Percentiles rank a stretch among this genome's conserved stretches.
Evolutionary conservation across 352 stramenopile genomes (phyloP).

Genomic region (Phytophthora vignae): DNA sequence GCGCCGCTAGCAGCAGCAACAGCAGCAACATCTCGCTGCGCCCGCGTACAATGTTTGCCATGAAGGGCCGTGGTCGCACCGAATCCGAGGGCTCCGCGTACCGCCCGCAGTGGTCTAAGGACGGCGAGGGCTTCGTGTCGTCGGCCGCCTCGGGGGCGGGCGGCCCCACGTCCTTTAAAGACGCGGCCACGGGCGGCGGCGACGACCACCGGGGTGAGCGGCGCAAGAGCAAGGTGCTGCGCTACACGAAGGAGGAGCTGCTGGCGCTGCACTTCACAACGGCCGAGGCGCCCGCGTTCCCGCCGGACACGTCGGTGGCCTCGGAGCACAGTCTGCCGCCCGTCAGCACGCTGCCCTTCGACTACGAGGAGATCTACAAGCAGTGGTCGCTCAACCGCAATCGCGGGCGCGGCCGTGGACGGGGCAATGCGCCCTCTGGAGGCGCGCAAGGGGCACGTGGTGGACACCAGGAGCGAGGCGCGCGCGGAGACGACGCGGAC

Average conservation of each 20-base stretch:
- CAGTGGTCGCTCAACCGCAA: slow-evolving; percentile 87
- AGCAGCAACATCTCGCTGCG: slow-evolving; percentile 67
- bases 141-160: slow-evolving; percentile 24
- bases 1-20: slow-evolving; percentile 9
- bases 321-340: slow-evolving; percentile 74
- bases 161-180: slow-evolving; percentile 44
- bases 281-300: slow-evolving; percentile 54
- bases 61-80: slow-evolving; percentile 80
- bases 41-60: slow-evolving; percentile 91
- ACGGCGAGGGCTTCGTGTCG: slow-evolving; percentile 85
- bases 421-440: slow-evolving; percentile 45
- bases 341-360: slow-evolving; percentile 79
- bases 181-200: slow-evolving; percentile 23
- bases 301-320: slow-evolving; percentile 70
- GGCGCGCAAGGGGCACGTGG: slow-evolving; percentile 25
- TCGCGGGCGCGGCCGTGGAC: slow-evolving; percentile 73
- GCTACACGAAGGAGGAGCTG: slow-evolving; percentile 85
- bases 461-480: slow-evolving; percentile 51
- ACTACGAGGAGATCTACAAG: slow-evolving; percentile 91
- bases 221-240: slow-evolving; percentile 87
- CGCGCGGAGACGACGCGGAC: slow-evolving; percentile 57
- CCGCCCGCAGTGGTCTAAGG: slow-evolving; percentile 87
- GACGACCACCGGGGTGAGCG: slow-evolving; percentile 38
- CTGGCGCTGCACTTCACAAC: slow-evolving; percentile 76
- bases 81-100: slow-evolving; percentile 78